phyloP scores from a whole-genome alignment of 176 grass and related monocot species.

The Poa pratensis region DNA sequence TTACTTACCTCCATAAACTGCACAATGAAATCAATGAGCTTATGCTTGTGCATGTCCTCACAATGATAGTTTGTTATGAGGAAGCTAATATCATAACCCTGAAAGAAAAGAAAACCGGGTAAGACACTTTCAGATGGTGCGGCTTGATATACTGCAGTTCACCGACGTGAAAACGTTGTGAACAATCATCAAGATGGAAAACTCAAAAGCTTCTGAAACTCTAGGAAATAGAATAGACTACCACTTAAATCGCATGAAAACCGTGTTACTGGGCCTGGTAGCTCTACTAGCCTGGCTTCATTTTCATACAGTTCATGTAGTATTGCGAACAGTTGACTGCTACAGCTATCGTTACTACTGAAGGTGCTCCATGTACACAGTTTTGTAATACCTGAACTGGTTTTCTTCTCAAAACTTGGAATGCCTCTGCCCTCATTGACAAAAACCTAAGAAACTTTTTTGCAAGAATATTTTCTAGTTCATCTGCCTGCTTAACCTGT shows the following conservation, averaged over 20 bases:
- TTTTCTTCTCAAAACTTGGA: constrained; percentile 96
- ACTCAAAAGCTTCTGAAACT: neutral
- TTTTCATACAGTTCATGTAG: constrained; percentile 3
- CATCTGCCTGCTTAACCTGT: constrained; percentile 96
- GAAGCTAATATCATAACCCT: constrained; percentile 99
- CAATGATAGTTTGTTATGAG: constrained; percentile 99
- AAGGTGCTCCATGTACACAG: neutral
- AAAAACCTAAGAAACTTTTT: constrained; percentile 97
- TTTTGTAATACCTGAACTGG: constrained; percentile 80
- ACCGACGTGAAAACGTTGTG: neutral
- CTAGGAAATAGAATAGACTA: neutral
- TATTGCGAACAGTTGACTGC: neutral
- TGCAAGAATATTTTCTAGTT: constrained; percentile 97
- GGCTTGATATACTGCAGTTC: neutral
- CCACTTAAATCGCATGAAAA: neutral
- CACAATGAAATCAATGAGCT: constrained; percentile 98
- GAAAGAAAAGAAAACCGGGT: constrained; percentile 40
- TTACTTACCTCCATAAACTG: constrained; percentile 95
- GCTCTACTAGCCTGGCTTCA: neutral
- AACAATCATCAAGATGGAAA: constrained; percentile 10
- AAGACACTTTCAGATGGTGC: neutral
- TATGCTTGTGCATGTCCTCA: constrained; percentile 95
- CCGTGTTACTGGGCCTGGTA: neutral
- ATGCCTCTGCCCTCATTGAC: constrained; percentile 96
- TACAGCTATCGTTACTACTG: neutral